Base-by-base conservation (phyloP, 306 rosid genomes). In the Inga laurina region DNA sequence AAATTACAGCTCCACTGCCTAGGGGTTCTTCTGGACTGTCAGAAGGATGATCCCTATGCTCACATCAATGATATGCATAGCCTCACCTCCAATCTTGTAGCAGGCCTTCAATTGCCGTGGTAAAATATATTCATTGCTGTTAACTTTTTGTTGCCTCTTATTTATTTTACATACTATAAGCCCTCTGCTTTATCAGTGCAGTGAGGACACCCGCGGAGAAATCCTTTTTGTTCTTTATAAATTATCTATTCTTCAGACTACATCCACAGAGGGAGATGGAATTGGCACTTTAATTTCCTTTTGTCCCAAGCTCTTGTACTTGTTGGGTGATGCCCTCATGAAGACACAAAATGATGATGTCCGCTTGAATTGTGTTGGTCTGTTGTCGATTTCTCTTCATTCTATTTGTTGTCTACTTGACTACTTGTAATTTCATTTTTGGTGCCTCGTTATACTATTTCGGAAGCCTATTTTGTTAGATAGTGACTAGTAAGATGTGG, bases 201-300 rank as follows among this genome's bases (percentile, higher is more conserved):
- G 98, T 65, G 98, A 96, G 83, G 99, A 94, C 84, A 91, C 92
- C 87, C 89, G 94, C 14, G 98, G 99, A 69, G 98, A 94, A 84
- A 88, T 90, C 56, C 91, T 94, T 78, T 96, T 92, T 87, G 91
- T 94, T 83, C 89, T 96, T 51, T 94, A 94, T 90, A 92, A 88
- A 88, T 44, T 94, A 13, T 91, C 89, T 52, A 75, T 79, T 79
- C 90, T 89, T 46, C 91, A 84, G 27, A 89, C 83, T 65, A 68
- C 92, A 44, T 86, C 92, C 43, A 83, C 78, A 65, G 91, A 84
- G 59, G 87, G 87, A 43, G 89, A 88, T 74, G 94, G 89, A 85
- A 78, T 67, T 85, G 94, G 89, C 85, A 56, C 91, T 77, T 83
- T 96, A 43, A 74, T 83, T 75, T 78, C 90, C 68, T 93, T 90